Base-by-base conservation (phyloP, 768 basidiomycete genomes). In the Mycena capillaripes region DNA sequence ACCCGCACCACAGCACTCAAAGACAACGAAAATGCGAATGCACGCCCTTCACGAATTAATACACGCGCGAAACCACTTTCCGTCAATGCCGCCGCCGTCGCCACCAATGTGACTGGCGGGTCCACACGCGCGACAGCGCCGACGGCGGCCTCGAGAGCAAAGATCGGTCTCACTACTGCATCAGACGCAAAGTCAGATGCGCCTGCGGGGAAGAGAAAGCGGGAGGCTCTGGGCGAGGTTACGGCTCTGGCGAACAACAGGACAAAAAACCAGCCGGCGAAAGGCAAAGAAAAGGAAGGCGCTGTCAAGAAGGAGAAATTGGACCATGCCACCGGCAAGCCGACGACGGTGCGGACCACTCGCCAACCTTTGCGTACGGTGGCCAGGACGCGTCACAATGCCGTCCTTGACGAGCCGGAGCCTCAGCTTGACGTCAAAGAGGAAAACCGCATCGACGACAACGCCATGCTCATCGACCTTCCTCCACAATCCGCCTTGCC, bases 11-110 rank as follows among this genome's bases (percentile, higher is more conserved):
- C 86, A 66, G 85, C 87, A 57, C 85, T 84, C 77, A 90, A 89
- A 79, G 89, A 91, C 79, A 88, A 83, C 79, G 93, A 94, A 86
- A 94, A 93, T 79, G 89, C 90, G 66, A 90, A 89, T 78, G 89
- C 91, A 62, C 89, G 90, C 69, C 88, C 89, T 50, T 86, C 88
- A 69, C 85, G 90, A 81, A 83, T 89, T 58, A 83, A 86, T 55
- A 88, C 91, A 71, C 91, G 91, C 81, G 84, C 89, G 79, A 92
- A 92, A 82, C 83, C 85, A 70, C 84, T 88, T 17, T 83, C 88
- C 52, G 75, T 82, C 25, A 80, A 84, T 74, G 82, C 86, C 72
- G 83, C 83, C 55, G 78, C 83, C 73, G 77, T 76, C 40, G 82
- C 86, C 14, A 79, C 71, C 67, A 76, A 75, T 38, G 67, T 72